Evolutionary conservation across 768 basidiomycete species (phyloP).

Genomic region (Suillus sp.): DNA sequence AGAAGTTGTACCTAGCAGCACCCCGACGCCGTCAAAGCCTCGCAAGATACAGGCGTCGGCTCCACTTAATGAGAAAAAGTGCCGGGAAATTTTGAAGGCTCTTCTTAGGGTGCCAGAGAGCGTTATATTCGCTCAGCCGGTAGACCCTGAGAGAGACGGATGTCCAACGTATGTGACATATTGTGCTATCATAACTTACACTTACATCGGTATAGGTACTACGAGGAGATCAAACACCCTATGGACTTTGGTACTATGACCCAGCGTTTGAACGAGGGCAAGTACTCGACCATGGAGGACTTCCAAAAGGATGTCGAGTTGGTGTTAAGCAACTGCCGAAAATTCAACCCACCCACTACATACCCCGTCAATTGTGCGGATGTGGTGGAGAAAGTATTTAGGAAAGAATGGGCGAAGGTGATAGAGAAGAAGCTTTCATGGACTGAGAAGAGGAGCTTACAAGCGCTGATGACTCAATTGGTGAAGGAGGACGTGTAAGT

Average conservation of each 20-base stretch:
- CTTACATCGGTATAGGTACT: constrained; percentile 58
- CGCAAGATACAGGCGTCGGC: constrained; percentile 42
- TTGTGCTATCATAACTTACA: background rate
- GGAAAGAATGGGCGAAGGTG: constrained; percentile 84
- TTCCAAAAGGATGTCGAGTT: constrained; percentile 81
- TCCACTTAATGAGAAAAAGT: constrained; percentile 82
- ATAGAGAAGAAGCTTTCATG: constrained; percentile 72
- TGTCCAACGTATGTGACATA: constrained; percentile 79
- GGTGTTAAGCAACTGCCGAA: constrained; percentile 85
- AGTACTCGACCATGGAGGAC: constrained; percentile 80
- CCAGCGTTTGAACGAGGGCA: constrained; percentile 61
- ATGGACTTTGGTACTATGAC: constrained; percentile 92
- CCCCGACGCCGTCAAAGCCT: constrained; percentile 40
- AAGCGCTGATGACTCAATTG: constrained; percentile 67
- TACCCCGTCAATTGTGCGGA: constrained; percentile 75
- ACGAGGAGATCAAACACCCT: constrained; percentile 86
- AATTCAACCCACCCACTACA: constrained; percentile 87
- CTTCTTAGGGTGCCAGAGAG: constrained; percentile 67
- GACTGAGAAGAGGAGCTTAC: constrained; percentile 79
- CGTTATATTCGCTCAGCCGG: constrained; percentile 75
- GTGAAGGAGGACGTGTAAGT: constrained; percentile 68
- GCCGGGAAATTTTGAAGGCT: constrained; percentile 65
- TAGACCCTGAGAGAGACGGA: constrained; percentile 80
- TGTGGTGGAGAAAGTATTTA: constrained; percentile 71
- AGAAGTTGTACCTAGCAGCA: constrained; percentile 42